A percentile compares a stretch with the other conserved stretches of the same genome.
phyloP scores from a whole-genome alignment of 176 grass and related monocot genomes.

The Oryza coarctata region DNA sequence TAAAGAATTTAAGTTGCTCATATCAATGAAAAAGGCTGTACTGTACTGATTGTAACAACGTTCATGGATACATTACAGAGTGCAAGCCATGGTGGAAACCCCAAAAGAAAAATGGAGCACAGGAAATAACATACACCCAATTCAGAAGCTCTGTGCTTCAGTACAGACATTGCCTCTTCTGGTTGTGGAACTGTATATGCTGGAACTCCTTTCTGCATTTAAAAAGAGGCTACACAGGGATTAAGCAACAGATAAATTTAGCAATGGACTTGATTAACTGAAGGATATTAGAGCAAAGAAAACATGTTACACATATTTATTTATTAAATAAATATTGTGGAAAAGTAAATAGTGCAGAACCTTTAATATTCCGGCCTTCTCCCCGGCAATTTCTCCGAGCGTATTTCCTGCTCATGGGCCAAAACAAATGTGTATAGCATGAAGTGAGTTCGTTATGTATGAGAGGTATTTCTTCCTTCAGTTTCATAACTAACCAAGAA shows the following conservation, averaged over 20 bases:
- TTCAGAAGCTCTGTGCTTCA: slow-evolving; percentile 70
- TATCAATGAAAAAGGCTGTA: slow-evolving; percentile 26
- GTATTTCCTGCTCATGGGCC: slow-evolving; percentile 68
- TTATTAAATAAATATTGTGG: slow-evolving; percentile 3
- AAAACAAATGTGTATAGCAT: background rate
- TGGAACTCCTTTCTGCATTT: slow-evolving; percentile 64
- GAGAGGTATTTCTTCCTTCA: slow-evolving; percentile 23
- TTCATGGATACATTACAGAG: slow-evolving; percentile 1
- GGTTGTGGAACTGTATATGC: slow-evolving; percentile 88
- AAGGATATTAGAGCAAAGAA: slow-evolving; percentile 14
- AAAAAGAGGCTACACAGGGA: slow-evolving; percentile 4
- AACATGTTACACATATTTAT: background rate
- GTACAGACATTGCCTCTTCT: slow-evolving; percentile 79
- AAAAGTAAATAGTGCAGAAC: slow-evolving; percentile 37
- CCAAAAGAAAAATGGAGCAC: slow-evolving; percentile 30
- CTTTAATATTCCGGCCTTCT: slow-evolving; percentile 97
- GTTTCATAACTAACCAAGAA: slow-evolving; percentile 81
- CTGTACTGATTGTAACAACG: background rate
- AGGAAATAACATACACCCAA: slow-evolving; percentile 75
- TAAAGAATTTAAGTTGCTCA: slow-evolving; percentile 31
- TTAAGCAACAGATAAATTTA: slow-evolving; percentile 9
- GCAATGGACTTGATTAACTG: slow-evolving; percentile 4
- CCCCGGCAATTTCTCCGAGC: slow-evolving; percentile 84
- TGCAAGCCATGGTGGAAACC: slow-evolving; percentile 12
- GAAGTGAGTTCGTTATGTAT: slow-evolving; percentile 21